Conservation (phyloP, 2,329 filamentous ascomycete genomes). For the Cordyceps militaris region DNA sequence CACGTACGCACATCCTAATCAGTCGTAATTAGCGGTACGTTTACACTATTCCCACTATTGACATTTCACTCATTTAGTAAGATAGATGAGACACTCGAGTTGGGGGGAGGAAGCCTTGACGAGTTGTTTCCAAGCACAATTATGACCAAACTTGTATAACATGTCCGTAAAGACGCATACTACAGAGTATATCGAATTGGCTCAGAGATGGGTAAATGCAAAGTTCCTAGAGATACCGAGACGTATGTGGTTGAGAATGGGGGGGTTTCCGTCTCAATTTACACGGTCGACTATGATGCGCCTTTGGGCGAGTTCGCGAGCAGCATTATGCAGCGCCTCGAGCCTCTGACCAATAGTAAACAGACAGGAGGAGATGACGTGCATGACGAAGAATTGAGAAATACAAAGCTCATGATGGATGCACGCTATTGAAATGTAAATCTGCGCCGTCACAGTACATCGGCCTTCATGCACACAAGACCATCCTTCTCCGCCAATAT, state of each 20-base stretch:
- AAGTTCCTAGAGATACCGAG: too few species aligned
- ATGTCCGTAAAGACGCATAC: too few species aligned
- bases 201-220: too few species aligned
- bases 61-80: too few species aligned
- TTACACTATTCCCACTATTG: too few species aligned
- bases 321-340: constrained; percentile 20
- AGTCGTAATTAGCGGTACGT: too few species aligned
- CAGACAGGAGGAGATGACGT: background rate
- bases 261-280: constrained; percentile 36
- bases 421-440: background rate
- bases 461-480: constrained; percentile 12
- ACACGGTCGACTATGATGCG: constrained; percentile 45
- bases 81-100: too few species aligned
- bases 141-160: too few species aligned
- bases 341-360: constrained; percentile 16
- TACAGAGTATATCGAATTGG: too few species aligned
- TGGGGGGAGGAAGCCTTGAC: too few species aligned
- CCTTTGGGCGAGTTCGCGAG: constrained; percentile 25
- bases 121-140: too few species aligned
- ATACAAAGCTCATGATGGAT: background rate
- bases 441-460: background rate
- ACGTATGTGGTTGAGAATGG: constrained; percentile 38
- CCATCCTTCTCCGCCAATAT: constrained; percentile 10
- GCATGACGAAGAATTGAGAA: background rate
- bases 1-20: too few species aligned